Conservation (phyloP, 164 flowering plant genomes). For the Annona squamosa region DNA sequence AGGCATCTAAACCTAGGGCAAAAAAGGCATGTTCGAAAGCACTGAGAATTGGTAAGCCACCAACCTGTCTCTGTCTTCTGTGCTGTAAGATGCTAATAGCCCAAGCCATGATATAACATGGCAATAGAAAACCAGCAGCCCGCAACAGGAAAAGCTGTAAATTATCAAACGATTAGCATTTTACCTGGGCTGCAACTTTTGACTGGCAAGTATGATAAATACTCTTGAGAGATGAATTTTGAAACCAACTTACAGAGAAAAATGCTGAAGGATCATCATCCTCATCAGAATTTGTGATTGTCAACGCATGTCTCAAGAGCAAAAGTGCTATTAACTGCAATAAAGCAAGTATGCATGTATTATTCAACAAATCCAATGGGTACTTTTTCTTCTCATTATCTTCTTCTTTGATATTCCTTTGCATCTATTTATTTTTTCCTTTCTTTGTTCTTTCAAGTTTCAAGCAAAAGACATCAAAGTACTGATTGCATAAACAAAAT, state of each 20-base stretch:
- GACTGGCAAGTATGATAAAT: background rate
- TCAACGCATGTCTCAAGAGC: constrained; percentile 66
- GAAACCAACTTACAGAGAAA: constrained; percentile 53
- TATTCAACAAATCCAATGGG: background rate
- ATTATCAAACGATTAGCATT: background rate
- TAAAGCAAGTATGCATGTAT: background rate
- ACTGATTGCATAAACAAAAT: background rate
- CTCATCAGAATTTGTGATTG: constrained; percentile 42
- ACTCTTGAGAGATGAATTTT: background rate
- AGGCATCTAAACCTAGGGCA: too few relatives aligned
- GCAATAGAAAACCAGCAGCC: constrained; percentile 85
- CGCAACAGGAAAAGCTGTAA: constrained; percentile 85
- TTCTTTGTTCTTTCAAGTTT: too few relatives aligned
- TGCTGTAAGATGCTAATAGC: constrained; percentile 85
- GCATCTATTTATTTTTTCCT: too few relatives aligned
- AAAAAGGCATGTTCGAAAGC: background rate
- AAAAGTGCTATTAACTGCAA: constrained; percentile 72
- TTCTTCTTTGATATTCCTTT: background rate
- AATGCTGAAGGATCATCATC: constrained; percentile 53
- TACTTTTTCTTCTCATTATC: background rate
- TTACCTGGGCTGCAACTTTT: background rate
- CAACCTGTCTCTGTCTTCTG: constrained; percentile 71
- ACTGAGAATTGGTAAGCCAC: background rate
- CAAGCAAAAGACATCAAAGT: too few relatives aligned
- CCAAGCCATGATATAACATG: constrained; percentile 97